Evolutionary conservation across 495 filamentous ascomycete species (phyloP).

Genomic region (Talaromyces thailandensis): DNA sequence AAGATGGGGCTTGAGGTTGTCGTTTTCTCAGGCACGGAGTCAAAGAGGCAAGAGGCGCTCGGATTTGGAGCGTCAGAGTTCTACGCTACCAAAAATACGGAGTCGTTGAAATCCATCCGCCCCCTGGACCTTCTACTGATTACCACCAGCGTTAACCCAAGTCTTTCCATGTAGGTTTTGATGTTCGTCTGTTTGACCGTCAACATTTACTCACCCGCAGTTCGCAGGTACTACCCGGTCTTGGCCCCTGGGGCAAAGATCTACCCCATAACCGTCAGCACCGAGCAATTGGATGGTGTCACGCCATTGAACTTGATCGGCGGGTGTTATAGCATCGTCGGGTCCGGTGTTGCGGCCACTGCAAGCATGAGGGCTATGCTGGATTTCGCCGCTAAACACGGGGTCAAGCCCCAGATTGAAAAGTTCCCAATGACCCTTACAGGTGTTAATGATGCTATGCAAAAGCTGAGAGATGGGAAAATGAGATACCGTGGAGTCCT

Average conservation of each 20-base stretch:
- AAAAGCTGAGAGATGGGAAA: conserved; percentile 43
- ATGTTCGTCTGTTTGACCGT: background rate
- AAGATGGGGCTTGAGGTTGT: conserved; percentile 53
- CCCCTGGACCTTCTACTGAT: background rate
- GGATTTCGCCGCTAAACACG: conserved; percentile 45
- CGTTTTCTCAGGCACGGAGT: conserved; percentile 40
- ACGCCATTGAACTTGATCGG: conserved; percentile 35
- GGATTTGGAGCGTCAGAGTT: conserved; percentile 37
- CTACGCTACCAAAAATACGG: conserved; percentile 27
- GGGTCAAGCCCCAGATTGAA: conserved; percentile 47
- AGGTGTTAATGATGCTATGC: conserved; percentile 43
- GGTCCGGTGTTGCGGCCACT: conserved; percentile 38
- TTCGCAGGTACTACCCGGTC: conserved; percentile 17
- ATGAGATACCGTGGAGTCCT: conserved; percentile 53
- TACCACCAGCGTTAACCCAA: background rate
- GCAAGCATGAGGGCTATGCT: conserved; percentile 34
- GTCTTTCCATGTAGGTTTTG: background rate
- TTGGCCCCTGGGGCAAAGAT: conserved; percentile 40
- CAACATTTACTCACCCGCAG: background rate
- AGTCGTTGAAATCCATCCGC: background rate
- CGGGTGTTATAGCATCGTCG: conserved; percentile 31
- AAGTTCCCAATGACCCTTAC: conserved; percentile 46
- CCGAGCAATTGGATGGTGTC: conserved; percentile 29
- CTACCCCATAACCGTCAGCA: conserved; percentile 40
- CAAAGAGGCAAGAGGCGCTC: conserved; percentile 46